Percentiles rank a stretch among this genome's conserved stretches.
Conservation (phyloP, 768 basidiomycete genomes). For the Tephrocybe sp. region DNA sequence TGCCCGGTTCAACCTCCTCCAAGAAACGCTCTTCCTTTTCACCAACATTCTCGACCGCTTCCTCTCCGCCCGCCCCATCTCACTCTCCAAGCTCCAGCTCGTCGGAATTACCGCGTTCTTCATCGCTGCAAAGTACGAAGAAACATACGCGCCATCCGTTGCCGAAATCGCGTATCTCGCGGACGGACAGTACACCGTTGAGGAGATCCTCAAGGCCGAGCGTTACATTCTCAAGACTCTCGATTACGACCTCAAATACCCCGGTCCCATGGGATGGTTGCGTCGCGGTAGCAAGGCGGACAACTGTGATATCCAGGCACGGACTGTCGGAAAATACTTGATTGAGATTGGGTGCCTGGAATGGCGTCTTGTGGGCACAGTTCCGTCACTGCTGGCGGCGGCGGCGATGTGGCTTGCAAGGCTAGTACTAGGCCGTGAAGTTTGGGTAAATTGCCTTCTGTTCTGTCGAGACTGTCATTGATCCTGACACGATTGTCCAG, state of each 20-base stretch:
- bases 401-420: constrained; percentile 86
- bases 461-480: not conserved
- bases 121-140: constrained; percentile 90
- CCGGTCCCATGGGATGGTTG: constrained; percentile 88
- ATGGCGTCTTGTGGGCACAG: constrained; percentile 68
- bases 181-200: constrained; percentile 72
- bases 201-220: constrained; percentile 88
- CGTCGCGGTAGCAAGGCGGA: constrained; percentile 92
- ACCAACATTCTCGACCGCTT: constrained; percentile 85
- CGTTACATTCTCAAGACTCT: constrained; percentile 84
- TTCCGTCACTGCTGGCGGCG: constrained; percentile 81
- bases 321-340: constrained; percentile 90
- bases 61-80: constrained; percentile 69
- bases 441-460: constrained; percentile 64
- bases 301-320: constrained; percentile 79
- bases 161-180: constrained; percentile 78
- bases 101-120: constrained; percentile 89
- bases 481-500: constrained; percentile 38
- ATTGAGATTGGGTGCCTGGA: constrained; percentile 86
- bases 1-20: constrained; percentile 78
- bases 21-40: constrained; percentile 90
- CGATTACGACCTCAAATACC: constrained; percentile 83
- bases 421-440: constrained; percentile 71
- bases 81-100: constrained; percentile 84
- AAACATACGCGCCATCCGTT: constrained; percentile 86